A percentile compares a stretch with the other conserved stretches of the same genome.
These are phyloP conservation scores for Rhizopogon vinicolor DNA, from an alignment of 768 basidiomycete genomes.

Conservation along the genomic window DNA sequence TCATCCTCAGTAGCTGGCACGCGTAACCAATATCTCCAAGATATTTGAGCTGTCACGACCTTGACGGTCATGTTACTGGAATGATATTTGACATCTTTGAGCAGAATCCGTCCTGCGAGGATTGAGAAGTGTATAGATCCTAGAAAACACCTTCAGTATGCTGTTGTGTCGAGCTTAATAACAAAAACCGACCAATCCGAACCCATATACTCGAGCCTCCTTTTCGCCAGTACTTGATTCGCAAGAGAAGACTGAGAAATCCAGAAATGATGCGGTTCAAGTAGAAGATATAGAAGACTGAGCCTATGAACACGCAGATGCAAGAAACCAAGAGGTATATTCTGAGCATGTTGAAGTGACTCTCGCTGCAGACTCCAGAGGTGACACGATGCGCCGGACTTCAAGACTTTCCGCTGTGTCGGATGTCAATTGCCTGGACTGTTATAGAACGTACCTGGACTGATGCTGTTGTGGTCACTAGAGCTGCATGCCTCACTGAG, in stretches of 20 bases:
- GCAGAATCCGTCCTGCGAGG: slow-evolving; percentile 78
- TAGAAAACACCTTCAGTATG: slow-evolving; percentile 22
- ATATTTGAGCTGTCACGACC: slow-evolving; percentile 78
- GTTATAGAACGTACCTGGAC: background rate
- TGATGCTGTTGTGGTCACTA: background rate
- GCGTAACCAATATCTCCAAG: slow-evolving; percentile 95
- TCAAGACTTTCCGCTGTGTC: background rate
- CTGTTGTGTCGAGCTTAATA: background rate
- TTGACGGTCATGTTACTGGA: slow-evolving; percentile 89
- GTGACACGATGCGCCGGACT: background rate
- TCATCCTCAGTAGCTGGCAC: slow-evolving; percentile 74
- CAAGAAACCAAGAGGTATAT: slow-evolving; percentile 59
- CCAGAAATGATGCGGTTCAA: slow-evolving; percentile 83
- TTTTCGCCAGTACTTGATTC: slow-evolving; percentile 75
- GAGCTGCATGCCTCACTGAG: background rate
- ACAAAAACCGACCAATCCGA: slow-evolving; percentile 57
- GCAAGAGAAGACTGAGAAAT: slow-evolving; percentile 59
- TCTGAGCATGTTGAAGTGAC: slow-evolving; percentile 43
- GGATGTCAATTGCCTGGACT: background rate
- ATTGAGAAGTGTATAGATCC: slow-evolving; percentile 92
- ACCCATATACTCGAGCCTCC: slow-evolving; percentile 78
- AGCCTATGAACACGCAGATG: slow-evolving; percentile 47
- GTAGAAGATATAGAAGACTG: slow-evolving; percentile 82
- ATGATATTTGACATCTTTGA: slow-evolving; percentile 87
- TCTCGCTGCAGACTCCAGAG: background rate